Evolutionary conservation across 345 rosid genomes (phyloP), one percentile per base, ranked within the genome.

Genomic region (Acer campestre): DNA sequence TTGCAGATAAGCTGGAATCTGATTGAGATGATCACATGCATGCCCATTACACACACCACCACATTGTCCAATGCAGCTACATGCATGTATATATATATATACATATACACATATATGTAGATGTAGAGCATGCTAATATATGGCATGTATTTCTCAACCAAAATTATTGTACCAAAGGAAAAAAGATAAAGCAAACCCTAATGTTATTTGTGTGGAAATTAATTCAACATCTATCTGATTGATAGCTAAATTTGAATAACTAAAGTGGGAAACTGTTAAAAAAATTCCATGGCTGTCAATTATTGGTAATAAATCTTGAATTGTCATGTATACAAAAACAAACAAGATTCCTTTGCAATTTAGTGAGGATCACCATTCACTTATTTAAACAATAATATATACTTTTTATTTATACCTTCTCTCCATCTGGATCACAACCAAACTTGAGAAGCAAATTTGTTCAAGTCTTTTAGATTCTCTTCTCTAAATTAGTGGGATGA

Each of bases 1-100:
- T 63, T 71, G 65, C 3, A 62, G 79, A 76, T 75, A 83, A 80
- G 80, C 76, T 71, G 80, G 86, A 78, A 83, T 83, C 82, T 78
- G 74, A 79, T 70, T 61, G 68, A 46, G 67, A 70, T 74, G 67
- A 70, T 74, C 87, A 84, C 83, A 74, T 84, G 84, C 71, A 74
- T 84, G 84, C 71, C 72, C 79, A 81, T 73, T 56, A 46, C 73
- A 66, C 72, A 63, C 9, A 1, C 1, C 46, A 42, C 35, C 6
- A 6, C 81, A 61, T 49, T 75, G 76, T 71, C 61, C 77, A 79
- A 74, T 65, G 79, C 40, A 74, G 14, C 64, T 74, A 74, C 65
- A 64, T 78, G 61, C 64, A n/a, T 61, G 42, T 0, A n/a, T 61
- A 17, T 1, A 23, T 25, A 25, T 25, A 25, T n/a, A n/a, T n/a